Base-by-base conservation (phyloP, 2,329 filamentous ascomycete genomes). In the Uncinocarpus reesii region DNA sequence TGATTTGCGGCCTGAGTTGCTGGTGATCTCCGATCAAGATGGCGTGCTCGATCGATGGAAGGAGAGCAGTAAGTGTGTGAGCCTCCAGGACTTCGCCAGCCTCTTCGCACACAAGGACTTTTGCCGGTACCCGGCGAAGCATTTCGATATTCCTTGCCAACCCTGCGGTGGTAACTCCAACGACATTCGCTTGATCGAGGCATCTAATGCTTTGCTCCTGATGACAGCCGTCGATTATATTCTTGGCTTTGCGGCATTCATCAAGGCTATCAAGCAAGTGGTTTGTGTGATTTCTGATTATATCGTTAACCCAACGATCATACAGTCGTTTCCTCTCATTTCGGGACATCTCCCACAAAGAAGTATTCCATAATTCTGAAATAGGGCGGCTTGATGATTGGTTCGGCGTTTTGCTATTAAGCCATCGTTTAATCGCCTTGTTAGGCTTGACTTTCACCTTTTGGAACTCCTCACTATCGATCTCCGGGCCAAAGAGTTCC, bases 21-120 rank as follows among this genome's bases (percentile, higher is more conserved):
- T 82, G 75, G 58, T 87, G 83, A 45, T 87, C 84, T 0, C 84
- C 84, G 7, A 87, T 86, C 2, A 85, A 62, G 0, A 86, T 73
- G 0, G 86, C 60, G 35, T 86, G 80, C 51, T 83, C 74, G 0
- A 77, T 77, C 0, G 71, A 63, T 0, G 73, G 60, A 0, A 71
- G 68, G 48, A 86, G 56, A 0, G 83, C 75, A 0, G 83, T 76
- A 0, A 86, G 61, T 1, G 83, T 69, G 53, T 86, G 83, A 1
- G 73, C 72, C 59, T 87, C 83, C 0, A 86, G 67, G 2, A 87
- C 83, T 53, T 87, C 83, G 1, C 81, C 83, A 0, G 82, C 83
- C 61, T 87, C 83, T 59, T 87, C 83, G 0, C 85, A 76, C 0
- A 88, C 59, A 1, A 86, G 62, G 18, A 84, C 68, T 1, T 79